Conservation (phyloP, 768 basidiomycete genomes). For the Russula dissimulans region DNA sequence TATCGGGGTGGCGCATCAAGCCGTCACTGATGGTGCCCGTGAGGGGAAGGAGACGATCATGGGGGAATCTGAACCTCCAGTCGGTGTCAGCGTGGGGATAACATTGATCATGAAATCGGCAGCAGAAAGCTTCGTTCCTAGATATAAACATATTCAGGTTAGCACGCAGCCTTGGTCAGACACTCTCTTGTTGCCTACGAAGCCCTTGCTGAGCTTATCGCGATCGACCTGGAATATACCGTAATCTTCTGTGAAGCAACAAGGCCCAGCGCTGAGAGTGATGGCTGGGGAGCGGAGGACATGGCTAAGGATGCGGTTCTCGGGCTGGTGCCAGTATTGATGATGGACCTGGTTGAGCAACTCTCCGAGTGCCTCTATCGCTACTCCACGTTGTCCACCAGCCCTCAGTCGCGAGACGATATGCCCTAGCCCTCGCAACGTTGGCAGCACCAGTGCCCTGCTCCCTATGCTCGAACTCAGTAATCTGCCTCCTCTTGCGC, state of each 20-base stretch:
- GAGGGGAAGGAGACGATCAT: constrained; percentile 28
- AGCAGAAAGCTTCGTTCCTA: constrained; percentile 20
- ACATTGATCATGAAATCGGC: constrained; percentile 23
- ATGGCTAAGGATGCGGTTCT: constrained; percentile 23
- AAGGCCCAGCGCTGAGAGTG: constrained; percentile 14
- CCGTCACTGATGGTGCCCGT: constrained; percentile 26
- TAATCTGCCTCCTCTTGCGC: constrained; percentile 20
- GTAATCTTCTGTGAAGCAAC: constrained; percentile 27
- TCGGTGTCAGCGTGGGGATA: constrained; percentile 18
- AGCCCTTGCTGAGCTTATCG: constrained; percentile 23
- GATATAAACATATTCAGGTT: constrained; percentile 19
- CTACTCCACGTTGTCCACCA: background rate
- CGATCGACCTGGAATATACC: constrained; percentile 23
- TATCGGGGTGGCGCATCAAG: constrained; percentile 26
- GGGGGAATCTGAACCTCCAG: constrained; percentile 26
- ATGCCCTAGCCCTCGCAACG: no score
- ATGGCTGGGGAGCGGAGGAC: constrained; percentile 24
- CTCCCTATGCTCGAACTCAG: constrained; percentile 5
- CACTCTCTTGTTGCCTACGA: constrained; percentile 17
- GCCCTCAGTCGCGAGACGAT: constrained; percentile 16
- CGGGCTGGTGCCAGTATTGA: constrained; percentile 18
- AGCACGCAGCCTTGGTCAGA: constrained; percentile 10
- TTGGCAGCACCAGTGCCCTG: background rate
- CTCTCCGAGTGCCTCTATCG: constrained; percentile 22
- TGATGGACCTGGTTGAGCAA: constrained; percentile 21